Base-by-base conservation (phyloP, 2,329 filamentous ascomycete genomes). In the Phaeosphaeriaceae sp. region DNA sequence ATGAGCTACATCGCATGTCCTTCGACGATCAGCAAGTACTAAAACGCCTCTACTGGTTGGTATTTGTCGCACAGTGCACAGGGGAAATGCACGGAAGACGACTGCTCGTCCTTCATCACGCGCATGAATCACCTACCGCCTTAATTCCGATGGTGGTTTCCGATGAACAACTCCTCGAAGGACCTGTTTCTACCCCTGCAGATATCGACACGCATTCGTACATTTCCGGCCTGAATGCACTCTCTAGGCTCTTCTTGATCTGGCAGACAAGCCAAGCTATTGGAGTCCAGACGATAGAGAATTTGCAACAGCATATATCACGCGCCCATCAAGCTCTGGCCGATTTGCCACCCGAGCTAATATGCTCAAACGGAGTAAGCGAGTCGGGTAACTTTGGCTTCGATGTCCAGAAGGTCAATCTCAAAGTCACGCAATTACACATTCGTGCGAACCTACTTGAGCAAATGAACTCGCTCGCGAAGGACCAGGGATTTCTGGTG, bases 221-320 rank as follows among this genome's bases (percentile, higher is more conserved):
- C 36, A 48, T 68, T n/a, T 56, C 61, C 15, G 65, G 63, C 3
- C 46, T 68, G 19, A 65, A 66, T 27, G 63, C 58, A n/a, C 60
- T 68, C 11, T 60, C 65, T 4, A 49, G 60, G 19, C 44, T 68
- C 20, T 68, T 66, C 46, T 47, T 62, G 36, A 51, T 66, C 19
- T 68, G 65, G 65, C 63, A 66, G n/a, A 62, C 63, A 7, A 68
- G 65, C 46, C 65, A 66, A 54, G 53, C 63, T 7, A 58, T 54
- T 13, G 19, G 52, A 13, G 48, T 42, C 7, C 58, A 67, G 24
- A 60, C 57, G 1, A 62, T 66, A 52, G 52, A 56, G 47, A 63
- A 67, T 41, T 27, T 67, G 27, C 59, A 62, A 45, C 57, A 58
- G 20, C 61, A 65, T 42, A 61, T 67, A 25, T 50, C 54, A 21